Percentiles rank a stretch among this genome's conserved stretches.
Conservation (phyloP, 805 yeast species). For the Wickerhamiella azymoides region DNA sequence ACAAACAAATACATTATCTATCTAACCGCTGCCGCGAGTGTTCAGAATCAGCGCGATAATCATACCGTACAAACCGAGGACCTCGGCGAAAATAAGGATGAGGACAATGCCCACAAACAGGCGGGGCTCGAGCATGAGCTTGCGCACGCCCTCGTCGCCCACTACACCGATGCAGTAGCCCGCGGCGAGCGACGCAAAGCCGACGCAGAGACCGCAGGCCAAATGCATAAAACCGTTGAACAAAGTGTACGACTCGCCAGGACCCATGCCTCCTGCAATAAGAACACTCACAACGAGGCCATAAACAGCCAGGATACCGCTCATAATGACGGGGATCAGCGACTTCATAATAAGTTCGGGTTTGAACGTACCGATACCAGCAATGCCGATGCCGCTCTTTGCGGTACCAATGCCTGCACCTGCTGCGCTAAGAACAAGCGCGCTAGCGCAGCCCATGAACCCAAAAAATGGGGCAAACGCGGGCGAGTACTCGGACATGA, state of each 20-base stretch:
- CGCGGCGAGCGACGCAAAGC: slow-evolving; percentile 89
- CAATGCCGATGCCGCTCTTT: slow-evolving; percentile 93
- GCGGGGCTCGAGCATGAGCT: slow-evolving; percentile 75
- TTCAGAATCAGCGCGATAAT: slow-evolving; percentile 85
- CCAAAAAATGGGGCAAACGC: slow-evolving; percentile 95
- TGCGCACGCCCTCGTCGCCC: slow-evolving; percentile 87
- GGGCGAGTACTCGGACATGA: slow-evolving; percentile 52
- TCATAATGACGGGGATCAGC: slow-evolving; percentile 93
- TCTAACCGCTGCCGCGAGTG: slow-evolving; percentile 30
- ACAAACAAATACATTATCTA: neutral
- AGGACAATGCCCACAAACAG: slow-evolving; percentile 81
- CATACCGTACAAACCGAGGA: slow-evolving; percentile 84
- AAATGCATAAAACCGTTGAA: slow-evolving; percentile 97
- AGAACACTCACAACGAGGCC: slow-evolving; percentile 94
- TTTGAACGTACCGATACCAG: slow-evolving; percentile 95
- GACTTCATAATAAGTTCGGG: slow-evolving; percentile 91
- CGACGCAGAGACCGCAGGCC: slow-evolving; percentile 91
- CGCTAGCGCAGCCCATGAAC: slow-evolving; percentile 88
- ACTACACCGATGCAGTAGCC: slow-evolving; percentile 95
- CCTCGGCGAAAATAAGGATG: slow-evolving; percentile 84
- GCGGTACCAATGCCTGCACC: slow-evolving; percentile 99
- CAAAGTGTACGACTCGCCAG: slow-evolving; percentile 63
- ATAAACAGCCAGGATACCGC: slow-evolving; percentile 93
- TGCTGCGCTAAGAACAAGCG: slow-evolving; percentile 81
- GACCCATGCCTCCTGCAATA: slow-evolving; percentile 72